phyloP scores from a whole-genome alignment of 257 asterid genomes.

The Solanum clarkiae region DNA sequence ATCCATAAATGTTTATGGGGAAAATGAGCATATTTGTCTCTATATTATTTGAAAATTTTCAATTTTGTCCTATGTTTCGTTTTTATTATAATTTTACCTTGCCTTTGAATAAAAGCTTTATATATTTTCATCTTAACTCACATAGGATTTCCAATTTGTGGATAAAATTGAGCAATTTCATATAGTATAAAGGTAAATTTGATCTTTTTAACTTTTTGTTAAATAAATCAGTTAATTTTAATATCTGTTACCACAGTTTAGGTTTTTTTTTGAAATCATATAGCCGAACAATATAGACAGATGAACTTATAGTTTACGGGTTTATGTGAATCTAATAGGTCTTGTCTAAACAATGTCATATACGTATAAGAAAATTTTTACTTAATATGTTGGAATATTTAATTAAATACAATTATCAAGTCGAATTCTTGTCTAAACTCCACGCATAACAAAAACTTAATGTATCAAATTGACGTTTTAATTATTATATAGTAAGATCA shows the following conservation, averaged over 20 bases:
- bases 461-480: too few relatives aligned
- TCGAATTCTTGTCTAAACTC: too few relatives aligned
- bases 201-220: too few relatives aligned
- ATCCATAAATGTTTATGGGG: not conserved
- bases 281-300: too few relatives aligned
- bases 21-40: not conserved
- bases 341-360: not conserved
- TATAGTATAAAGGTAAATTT: not conserved
- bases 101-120: not conserved
- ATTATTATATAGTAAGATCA: too few relatives aligned
- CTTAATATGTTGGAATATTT: not conserved
- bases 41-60: not conserved
- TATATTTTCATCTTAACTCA: not conserved
- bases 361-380: not conserved
- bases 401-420: not conserved
- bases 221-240: too few relatives aligned
- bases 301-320: not conserved
- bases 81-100: not conserved
- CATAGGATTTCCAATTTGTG: rapidly evolving
- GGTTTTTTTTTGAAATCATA: too few relatives aligned
- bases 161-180: not conserved
- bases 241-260: too few relatives aligned
- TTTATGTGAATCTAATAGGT: not conserved
- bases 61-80: not conserved
- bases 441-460: rapidly evolving